Evolutionary conservation across 106 monocot species (phyloP).

Genomic region (Allium fistulosum): DNA sequence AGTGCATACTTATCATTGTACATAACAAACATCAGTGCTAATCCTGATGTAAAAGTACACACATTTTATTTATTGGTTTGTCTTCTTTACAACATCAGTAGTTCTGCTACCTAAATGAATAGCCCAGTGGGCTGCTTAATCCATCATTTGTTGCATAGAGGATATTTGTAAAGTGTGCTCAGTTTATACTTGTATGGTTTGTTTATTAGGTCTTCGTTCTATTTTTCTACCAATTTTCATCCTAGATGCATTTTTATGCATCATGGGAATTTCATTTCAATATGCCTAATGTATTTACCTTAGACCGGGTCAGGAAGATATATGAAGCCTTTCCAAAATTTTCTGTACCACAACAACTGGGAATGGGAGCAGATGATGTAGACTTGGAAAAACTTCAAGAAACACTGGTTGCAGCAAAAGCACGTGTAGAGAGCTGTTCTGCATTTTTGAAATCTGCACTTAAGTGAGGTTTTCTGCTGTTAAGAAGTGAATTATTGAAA

Average conservation of each 20-base stretch:
- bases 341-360: conserved; percentile 51
- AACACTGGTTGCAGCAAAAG: conserved; percentile 71
- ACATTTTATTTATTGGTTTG: no score
- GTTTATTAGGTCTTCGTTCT: not conserved
- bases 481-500: conserved; percentile 1
- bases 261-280: not conserved
- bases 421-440: conserved; percentile 75
- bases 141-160: no score
- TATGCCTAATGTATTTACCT: conserved; percentile 18
- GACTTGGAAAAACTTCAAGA: conserved; percentile 79
- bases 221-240: not conserved
- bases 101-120: no score
- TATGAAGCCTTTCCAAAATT: conserved; percentile 76
- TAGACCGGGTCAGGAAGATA: conserved; percentile 68
- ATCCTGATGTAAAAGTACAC: no score
- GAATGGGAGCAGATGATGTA: conserved; percentile 40
- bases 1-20: no score
- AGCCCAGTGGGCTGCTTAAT: no score
- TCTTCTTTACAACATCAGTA: no score
- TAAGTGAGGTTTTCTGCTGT: conserved; percentile 34
- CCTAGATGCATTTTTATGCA: not conserved
- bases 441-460: conserved; percentile 82
- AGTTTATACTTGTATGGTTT: no score
- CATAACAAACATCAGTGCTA: no score
- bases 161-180: no score